Evolutionary conservation across 352 stramenopile species (phyloP), one percentile per base, ranked within the genome.

Genomic region (Phytophthora chlamydospora): DNA sequence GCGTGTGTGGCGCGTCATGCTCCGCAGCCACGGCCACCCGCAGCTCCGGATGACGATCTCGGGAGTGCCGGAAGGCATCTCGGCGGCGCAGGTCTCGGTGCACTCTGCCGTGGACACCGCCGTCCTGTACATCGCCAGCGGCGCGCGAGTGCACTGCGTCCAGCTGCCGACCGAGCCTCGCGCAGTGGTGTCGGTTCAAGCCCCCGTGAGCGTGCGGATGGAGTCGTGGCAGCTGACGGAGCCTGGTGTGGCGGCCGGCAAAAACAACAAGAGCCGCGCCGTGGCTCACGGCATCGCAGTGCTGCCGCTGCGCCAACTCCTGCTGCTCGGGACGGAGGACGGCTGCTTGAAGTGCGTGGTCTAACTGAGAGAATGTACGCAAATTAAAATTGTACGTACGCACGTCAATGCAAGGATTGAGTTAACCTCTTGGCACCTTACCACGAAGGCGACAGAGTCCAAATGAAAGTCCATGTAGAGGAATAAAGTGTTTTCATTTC

Each of bases 281-380:
- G 48, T 69, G 0, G 55, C 56, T 2, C 72, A 85, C 29, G 75
- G 67, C 17, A 19, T 91, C 5, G 73, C 68, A 0, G 58, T 90
- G 43, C 51, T 93, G 14, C 80, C 84, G 0, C 41, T 93, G 19
- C 70, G 84, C 3, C 84, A 90, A 50, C 54, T 91, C 16, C 29
- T 91, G 17, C 36, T 93, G 38, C 21, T 93, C 3, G 81, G 84
- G 13, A 65, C 73, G 1, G 84, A 93, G 2, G 84, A 93, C 47
- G 84, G 84, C 21, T 83, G 75, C 19, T 62, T 93, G 36, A 77
- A 80, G 48, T 83, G 77, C 50, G 59, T 78, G 24, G 19, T 77
- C 4, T 83, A 68, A 34, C 12, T 38, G 5, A 14, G 13, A 3
- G 8, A 19, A n/a, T 19, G 21, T 45, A 45, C 38, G 38, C 38